Evolutionary conservation across 305 asterid genomes (phyloP).

Genomic region (Fraxinus platypoda): DNA sequence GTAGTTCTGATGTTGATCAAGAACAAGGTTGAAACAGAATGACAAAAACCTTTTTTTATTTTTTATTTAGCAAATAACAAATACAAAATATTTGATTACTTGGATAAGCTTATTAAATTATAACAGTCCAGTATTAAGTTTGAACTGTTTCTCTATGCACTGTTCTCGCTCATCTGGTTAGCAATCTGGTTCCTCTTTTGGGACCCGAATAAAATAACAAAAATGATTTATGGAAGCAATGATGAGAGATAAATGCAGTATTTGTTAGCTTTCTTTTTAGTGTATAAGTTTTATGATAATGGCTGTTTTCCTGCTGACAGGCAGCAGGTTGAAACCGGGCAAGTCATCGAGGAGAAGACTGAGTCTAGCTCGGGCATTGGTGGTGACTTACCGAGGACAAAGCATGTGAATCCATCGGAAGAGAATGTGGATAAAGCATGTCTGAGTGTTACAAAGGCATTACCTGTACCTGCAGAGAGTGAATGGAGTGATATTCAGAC

Average conservation of each 20-base stretch:
- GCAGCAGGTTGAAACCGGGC: constrained; percentile 72
- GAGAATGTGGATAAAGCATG: constrained; percentile 97
- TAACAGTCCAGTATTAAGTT: background rate
- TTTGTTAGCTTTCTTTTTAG: constrained; percentile 6
- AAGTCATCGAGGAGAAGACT: constrained; percentile 64
- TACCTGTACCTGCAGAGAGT: constrained; percentile 52
- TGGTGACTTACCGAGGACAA: constrained; percentile 58
- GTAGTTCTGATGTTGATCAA: background rate
- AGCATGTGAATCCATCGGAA: constrained; percentile 86
- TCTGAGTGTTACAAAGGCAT: constrained; percentile 56
- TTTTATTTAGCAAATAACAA: background rate
- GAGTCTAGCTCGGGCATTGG: constrained; percentile 64
- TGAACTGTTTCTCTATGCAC: background rate
- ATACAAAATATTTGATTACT: background rate
- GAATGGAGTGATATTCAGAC: constrained; percentile 96
- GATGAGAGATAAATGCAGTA: background rate
- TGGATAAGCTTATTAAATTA: background rate
- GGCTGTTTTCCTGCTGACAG: constrained; percentile 39
- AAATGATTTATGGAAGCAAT: background rate
- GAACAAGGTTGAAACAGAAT: background rate
- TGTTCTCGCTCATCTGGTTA: background rate
- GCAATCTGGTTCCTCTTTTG: background rate
- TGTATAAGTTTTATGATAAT: background rate
- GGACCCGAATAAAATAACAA: background rate
- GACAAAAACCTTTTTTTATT: background rate